Conservation (phyloP, 2,329 filamentous ascomycete species). For the Sclerotinia spermophila region DNA sequence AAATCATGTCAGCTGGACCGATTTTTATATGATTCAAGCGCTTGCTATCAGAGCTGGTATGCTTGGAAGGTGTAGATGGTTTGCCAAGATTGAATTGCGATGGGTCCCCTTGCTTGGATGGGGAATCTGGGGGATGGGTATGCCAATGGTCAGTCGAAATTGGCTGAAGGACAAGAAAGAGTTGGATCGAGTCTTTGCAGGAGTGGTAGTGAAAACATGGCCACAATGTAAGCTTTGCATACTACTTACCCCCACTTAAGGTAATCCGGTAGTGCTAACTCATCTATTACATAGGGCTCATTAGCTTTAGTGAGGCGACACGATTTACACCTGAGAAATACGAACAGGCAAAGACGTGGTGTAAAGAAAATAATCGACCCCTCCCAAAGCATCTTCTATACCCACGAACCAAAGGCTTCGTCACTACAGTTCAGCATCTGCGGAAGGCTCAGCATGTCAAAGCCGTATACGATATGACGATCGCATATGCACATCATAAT, state of each 20-base stretch:
- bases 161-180: constrained; percentile 56
- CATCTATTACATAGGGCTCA: constrained; percentile 48
- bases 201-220: constrained; percentile 50
- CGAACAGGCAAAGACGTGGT: constrained; percentile 50
- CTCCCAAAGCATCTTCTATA: constrained; percentile 57
- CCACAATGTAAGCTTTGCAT: constrained; percentile 51
- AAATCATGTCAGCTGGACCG: constrained; percentile 59
- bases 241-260: background rate
- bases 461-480: constrained; percentile 54
- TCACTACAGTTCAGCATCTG: constrained; percentile 55
- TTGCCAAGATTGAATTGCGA: constrained; percentile 57
- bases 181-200: constrained; percentile 54
- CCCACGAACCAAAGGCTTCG: constrained; percentile 58
- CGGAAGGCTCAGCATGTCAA: constrained; percentile 48
- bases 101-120: constrained; percentile 59
- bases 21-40: constrained; percentile 63
- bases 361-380: constrained; percentile 46
- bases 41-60: constrained; percentile 52
- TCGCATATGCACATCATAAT: constrained; percentile 48
- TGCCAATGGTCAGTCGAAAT: constrained; percentile 59
- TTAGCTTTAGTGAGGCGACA: constrained; percentile 63
- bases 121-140: constrained; percentile 62
- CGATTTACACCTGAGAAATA: constrained; percentile 54
- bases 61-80: constrained; percentile 60
- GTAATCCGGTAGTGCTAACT: constrained; percentile 15